Evolutionary conservation across 2,329 filamentous ascomycete genomes (phyloP).

Genomic region (Aspergillus carbonarius): DNA sequence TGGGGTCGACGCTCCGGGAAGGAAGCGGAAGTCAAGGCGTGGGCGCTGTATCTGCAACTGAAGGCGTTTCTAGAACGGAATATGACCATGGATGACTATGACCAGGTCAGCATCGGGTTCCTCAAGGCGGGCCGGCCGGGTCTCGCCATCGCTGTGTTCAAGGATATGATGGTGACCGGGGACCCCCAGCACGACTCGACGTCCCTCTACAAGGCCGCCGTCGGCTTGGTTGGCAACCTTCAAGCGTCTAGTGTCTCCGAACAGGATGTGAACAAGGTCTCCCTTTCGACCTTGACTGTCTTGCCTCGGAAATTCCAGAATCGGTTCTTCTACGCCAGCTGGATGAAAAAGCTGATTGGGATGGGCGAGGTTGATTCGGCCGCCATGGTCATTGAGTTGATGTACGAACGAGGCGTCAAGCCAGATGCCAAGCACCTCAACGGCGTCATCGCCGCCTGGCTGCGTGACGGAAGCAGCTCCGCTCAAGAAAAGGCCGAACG

Average conservation of each 20-base stretch:
- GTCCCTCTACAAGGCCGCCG: conserved; percentile 44
- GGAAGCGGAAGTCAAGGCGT: conserved; percentile 59
- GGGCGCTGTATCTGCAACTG: conserved; percentile 65
- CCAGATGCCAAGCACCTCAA: conserved; percentile 77
- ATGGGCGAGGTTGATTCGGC: conserved; percentile 70
- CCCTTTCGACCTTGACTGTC: conserved; percentile 50
- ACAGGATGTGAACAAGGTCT: conserved; percentile 48
- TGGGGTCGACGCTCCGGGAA: conserved; percentile 57
- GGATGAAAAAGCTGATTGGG: conserved; percentile 80
- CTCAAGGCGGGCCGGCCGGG: conserved; percentile 64
- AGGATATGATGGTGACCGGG: conserved; percentile 77
- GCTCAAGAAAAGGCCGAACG: conserved; percentile 63
- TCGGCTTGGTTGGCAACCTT: conserved; percentile 41
- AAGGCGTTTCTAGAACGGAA: conserved; percentile 58
- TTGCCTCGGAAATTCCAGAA: conserved; percentile 61
- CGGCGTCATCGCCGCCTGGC: conserved; percentile 75
- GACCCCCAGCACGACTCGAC: conserved; percentile 46
- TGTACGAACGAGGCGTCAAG: conserved; percentile 67
- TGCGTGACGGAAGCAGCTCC: conserved; percentile 60
- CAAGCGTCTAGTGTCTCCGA: conserved; percentile 44
- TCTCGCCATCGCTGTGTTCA: conserved; percentile 73
- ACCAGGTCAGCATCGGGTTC: conserved; percentile 69
- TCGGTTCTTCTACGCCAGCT: conserved; percentile 81
- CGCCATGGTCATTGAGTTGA: conserved; percentile 69
- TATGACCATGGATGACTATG: conserved; percentile 73